Conservation (phyloP, 208 protist genomes). For the Strigomonas culicis region DNA sequence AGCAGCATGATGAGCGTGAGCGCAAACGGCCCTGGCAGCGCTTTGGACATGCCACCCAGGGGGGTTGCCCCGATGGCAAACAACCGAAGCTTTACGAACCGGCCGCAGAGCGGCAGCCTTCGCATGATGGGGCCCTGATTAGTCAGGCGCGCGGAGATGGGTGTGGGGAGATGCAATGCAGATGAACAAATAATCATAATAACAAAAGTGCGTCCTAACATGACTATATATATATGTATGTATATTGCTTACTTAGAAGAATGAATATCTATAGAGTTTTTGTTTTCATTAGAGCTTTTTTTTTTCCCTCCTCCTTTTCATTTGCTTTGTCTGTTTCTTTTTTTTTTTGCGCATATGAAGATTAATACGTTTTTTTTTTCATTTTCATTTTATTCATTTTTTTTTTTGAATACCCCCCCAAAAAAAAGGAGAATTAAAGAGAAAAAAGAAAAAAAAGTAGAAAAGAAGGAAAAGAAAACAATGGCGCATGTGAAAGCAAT, state of each 20-base stretch:
- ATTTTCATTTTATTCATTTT: conserved; percentile 1
- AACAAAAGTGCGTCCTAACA: background rate
- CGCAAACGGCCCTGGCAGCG: too few species aligned
- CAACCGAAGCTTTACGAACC: too few species aligned
- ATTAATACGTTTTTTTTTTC: conserved; percentile 2
- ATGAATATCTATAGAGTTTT: conserved; percentile 1
- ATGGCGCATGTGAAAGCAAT: background rate
- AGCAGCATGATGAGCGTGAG: too few species aligned
- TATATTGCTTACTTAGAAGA: background rate
- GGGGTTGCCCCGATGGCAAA: too few species aligned
- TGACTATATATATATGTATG: conserved; percentile 5
- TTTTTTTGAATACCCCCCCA: background rate
- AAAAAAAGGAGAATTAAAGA: background rate
- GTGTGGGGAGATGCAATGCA: too few species aligned
- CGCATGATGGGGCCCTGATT: too few species aligned
- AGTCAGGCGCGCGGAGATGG: too few species aligned
- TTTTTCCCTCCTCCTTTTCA: conserved; percentile 8
- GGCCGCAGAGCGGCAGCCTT: too few species aligned
- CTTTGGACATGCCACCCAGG: too few species aligned
- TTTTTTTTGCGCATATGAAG: conserved; percentile 4
- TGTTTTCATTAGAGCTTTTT: conserved; percentile 5
- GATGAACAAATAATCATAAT: background rate
- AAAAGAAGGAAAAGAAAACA: background rate
- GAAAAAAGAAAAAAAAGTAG: background rate
- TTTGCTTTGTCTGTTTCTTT: conserved; percentile 3